These are phyloP conservation scores for Dictyostelium gargantuum DNA, from an alignment of 208 protist species.

Conservation along the genomic window DNA sequence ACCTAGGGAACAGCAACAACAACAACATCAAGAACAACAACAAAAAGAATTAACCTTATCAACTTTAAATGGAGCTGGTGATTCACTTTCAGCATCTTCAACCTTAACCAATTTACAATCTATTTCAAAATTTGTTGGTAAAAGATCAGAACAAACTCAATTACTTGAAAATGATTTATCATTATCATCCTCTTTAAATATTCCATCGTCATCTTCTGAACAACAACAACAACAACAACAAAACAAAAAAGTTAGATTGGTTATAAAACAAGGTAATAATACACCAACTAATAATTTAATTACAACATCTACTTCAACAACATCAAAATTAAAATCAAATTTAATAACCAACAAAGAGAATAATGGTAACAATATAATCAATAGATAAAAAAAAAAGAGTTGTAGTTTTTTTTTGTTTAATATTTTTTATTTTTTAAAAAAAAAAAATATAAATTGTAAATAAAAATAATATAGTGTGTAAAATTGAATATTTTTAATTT, in stretches of 20 bases:
- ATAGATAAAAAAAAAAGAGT: background rate
- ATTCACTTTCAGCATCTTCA: background rate
- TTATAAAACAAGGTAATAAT: background rate
- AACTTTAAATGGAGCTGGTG: background rate
- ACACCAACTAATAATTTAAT: background rate
- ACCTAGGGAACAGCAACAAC: background rate
- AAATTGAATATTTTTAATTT: too few species aligned
- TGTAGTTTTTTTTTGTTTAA: background rate
- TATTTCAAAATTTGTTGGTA: background rate
- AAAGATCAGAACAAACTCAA: background rate
- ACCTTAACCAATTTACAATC: background rate
- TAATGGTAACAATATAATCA: background rate
- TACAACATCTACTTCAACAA: background rate
- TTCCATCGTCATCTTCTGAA: too few species aligned
- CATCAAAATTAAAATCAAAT: background rate
- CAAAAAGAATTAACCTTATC: background rate
- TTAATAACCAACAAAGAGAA: background rate
- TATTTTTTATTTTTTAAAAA: background rate
- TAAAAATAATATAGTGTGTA: too few species aligned
- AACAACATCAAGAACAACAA: background rate
- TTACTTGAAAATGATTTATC: background rate
- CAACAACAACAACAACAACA: background rate
- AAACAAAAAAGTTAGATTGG: constrained; percentile 18
- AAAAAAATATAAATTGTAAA: background rate
- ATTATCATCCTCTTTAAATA: background rate